Evolutionary conservation across 2,329 filamentous ascomycete genomes (phyloP), one percentile per base, ranked within the genome.

Genomic region (Alternaria arbusti): DNA sequence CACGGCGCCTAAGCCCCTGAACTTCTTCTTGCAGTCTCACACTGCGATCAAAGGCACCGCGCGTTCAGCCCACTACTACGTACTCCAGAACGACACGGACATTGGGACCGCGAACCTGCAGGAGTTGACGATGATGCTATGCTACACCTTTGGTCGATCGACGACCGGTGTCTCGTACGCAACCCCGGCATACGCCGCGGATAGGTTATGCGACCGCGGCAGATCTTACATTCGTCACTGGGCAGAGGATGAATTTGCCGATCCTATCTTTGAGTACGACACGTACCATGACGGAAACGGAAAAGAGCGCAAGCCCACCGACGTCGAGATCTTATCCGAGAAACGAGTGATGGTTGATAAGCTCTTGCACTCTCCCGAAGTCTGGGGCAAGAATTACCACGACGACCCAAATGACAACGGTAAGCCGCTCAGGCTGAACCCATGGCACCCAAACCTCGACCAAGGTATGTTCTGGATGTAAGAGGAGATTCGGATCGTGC

Each of bases 1-100:
- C 28, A 78, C 75, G 0, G 23, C 40, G 20, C 70, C 71, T 0
- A 63, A 60, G 59, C 63, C 60, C 56, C 59, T 57, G 30, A 72
- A 79, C 52, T 80, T 79, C 70, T 79, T 67, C 64, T 66, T 80
- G 8, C 73, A 75, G 28, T 72, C 74, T 7, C 76, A 80, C 59
- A 32, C 52, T 4, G 68, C 65, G 9, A 54, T 78, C 43, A 54
- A 71, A 32, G 78, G 76, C 7, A 80, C 75, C 2, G 75, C 73
- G 1, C 62, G 65, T 9, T 64, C 74, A 2, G 68, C 74, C 0
- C 76, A 79, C 57, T 80, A 80, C 66, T 69, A 74, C 49, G 66
- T 78, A 0, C 54, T 80, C 1, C 30, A 65, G 6, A 71, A 80
- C 61, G 71, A 65, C 13, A 75, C 75, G 54, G 28, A 32, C 0